phyloP scores from a whole-genome alignment of 2,329 filamentous ascomycete genomes.

The Scedosporium minutisporum region DNA sequence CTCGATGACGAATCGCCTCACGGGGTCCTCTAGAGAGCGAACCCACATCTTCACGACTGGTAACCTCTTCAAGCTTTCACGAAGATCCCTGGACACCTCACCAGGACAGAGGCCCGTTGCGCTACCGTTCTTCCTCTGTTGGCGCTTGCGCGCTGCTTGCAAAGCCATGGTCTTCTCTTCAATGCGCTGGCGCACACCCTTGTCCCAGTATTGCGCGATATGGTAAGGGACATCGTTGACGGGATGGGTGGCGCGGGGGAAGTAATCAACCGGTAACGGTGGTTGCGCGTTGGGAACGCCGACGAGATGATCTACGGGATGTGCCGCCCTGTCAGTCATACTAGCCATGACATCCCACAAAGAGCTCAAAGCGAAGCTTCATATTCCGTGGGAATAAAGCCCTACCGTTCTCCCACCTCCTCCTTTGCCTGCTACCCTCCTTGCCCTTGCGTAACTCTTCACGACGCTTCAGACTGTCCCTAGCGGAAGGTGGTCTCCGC shows the following conservation, averaged over 20 bases:
- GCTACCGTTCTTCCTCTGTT: slow-evolving; percentile 30
- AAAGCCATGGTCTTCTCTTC: slow-evolving; percentile 33
- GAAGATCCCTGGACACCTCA: slow-evolving; percentile 69
- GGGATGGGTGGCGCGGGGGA: slow-evolving; percentile 70
- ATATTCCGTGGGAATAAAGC: background rate
- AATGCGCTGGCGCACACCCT: slow-evolving; percentile 35
- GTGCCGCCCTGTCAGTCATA: background rate
- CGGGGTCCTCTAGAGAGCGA: slow-evolving; percentile 74
- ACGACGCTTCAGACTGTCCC: slow-evolving; percentile 50
- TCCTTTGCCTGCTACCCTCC: slow-evolving; percentile 75
- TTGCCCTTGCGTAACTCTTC: slow-evolving; percentile 80
- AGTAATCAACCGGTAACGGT: slow-evolving; percentile 74
- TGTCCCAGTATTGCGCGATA: slow-evolving; percentile 77
- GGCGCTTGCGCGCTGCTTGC: slow-evolving; percentile 34
- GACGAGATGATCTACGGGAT: slow-evolving; percentile 64
- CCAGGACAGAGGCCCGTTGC: slow-evolving; percentile 36
- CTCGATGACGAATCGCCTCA: slow-evolving; percentile 64
- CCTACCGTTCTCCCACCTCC: slow-evolving; percentile 90
- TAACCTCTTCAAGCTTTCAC: slow-evolving; percentile 68
- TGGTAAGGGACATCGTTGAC: slow-evolving; percentile 78
- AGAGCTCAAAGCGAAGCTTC: background rate
- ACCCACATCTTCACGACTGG: slow-evolving; percentile 72
- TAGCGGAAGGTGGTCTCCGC: slow-evolving; percentile 34
- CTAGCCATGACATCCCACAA: background rate
- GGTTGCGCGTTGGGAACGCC: slow-evolving; percentile 80